These are phyloP conservation scores for Striga hermonthica DNA, from an alignment of 305 asterid genomes.

Conservation along the genomic window DNA sequence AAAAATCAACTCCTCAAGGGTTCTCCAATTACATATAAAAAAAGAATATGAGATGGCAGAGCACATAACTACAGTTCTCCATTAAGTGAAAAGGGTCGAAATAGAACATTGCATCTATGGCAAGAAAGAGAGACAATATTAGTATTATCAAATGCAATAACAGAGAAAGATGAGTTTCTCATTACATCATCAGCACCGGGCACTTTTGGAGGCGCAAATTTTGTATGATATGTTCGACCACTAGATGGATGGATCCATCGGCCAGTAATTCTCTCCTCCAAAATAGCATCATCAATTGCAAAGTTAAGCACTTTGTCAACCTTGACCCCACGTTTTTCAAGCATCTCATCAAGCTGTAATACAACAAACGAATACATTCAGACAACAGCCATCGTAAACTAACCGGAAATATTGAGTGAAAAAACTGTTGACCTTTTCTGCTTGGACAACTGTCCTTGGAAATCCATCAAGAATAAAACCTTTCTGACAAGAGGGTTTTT, in stretches of 20 bases:
- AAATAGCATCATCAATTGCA: constrained; percentile 12
- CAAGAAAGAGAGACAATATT: background rate
- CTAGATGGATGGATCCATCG: constrained; percentile 13
- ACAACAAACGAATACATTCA: constrained; percentile 30
- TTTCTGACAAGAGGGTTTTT: constrained; percentile 84
- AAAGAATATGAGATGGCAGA: background rate
- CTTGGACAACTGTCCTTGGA: constrained; percentile 90
- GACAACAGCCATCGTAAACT: constrained; percentile 11
- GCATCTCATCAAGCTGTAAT: constrained; percentile 90
- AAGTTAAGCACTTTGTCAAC: constrained; percentile 50
- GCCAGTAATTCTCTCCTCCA: constrained; percentile 14
- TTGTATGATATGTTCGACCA: constrained; percentile 1
- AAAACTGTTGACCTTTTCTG: constrained; percentile 57
- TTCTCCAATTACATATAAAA: constrained; percentile 77
- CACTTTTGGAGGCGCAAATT: constrained; percentile 5
- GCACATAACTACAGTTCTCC: background rate
- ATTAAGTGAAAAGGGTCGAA: background rate
- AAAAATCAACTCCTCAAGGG: constrained; percentile 35
- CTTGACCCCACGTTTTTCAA: constrained; percentile 71
- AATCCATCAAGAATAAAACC: constrained; percentile 96
- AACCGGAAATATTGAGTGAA: constrained; percentile 14
- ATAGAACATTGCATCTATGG: background rate
- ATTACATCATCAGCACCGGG: constrained; percentile 2
- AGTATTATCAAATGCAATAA: background rate
- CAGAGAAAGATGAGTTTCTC: background rate